Evolutionary conservation across 179 eudicot genomes (phyloP).

Genomic region (Heliamphora ciliata): DNA sequence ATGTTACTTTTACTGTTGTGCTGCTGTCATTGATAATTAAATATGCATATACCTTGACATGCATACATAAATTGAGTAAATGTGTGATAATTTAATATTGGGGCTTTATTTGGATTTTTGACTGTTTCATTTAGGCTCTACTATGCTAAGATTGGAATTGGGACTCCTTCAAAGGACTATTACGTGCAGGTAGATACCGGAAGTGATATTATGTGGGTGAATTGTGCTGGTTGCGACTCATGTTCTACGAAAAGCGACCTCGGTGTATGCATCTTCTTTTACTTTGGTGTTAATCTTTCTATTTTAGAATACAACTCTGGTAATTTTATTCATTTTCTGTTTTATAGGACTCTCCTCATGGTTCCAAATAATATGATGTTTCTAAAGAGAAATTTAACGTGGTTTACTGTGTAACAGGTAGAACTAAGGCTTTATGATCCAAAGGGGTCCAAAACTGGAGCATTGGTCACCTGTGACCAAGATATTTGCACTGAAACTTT

Average conservation of each 20-base stretch:
- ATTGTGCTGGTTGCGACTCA: conserved; percentile 62
- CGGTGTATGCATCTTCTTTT: conserved; percentile 46
- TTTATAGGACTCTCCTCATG: background rate
- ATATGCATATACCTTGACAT: too few species aligned
- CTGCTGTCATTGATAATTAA: too few species aligned
- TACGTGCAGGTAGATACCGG: conserved; percentile 94
- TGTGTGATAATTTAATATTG: too few species aligned
- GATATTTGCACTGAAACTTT: conserved; percentile 45
- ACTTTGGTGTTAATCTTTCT: background rate
- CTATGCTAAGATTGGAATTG: conserved; percentile 58
- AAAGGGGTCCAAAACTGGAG: conserved; percentile 42
- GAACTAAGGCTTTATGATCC: conserved; percentile 50
- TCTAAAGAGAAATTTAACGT: background rate
- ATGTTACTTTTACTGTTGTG: too few species aligned
- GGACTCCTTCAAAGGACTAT: conserved; percentile 67
- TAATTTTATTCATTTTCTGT: background rate
- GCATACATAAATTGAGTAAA: too few species aligned
- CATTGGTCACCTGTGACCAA: conserved; percentile 47
- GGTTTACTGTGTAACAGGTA: conserved; percentile 37
- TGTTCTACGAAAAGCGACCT: conserved; percentile 72
- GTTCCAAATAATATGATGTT: background rate
- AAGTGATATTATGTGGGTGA: conserved; percentile 90
- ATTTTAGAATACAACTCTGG: background rate
- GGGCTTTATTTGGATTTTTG: too few species aligned
- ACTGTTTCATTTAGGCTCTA: too few species aligned